Evolutionary conservation across 2,329 filamentous ascomycete genomes (phyloP), one percentile per base, ranked within the genome.

Genomic region (Cordyceps cateniannulata): DNA sequence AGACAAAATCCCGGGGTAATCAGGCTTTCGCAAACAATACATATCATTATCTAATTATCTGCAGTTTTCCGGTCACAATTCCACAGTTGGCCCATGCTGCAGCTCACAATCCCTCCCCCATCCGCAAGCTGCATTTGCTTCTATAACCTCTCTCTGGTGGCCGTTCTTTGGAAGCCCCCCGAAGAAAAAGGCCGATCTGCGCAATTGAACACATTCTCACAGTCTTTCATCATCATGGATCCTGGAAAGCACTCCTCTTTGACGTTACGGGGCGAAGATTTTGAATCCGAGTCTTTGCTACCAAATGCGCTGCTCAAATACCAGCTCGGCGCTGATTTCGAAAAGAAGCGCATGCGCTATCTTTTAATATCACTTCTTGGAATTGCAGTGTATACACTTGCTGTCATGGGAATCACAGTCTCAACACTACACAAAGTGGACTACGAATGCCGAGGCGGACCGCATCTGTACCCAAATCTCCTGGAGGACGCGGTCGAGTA

Each of bases 331-430:
- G 52, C 52, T 16, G 52, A 54, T 22, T 54, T 54, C 22, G 52
- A 54, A 18, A 54, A 54, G 25, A 54, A 54, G 38, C 52, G 52
- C 52, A 54, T 54, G 52, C 52, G 52, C 2, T 54, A 54, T 27
- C 52, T 54, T n/a, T 14, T 54, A 20, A 22, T 54, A 1, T 44
- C 52, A 24, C 38, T 54, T 20, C 24, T 45, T 12, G 38, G 52
- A 22, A 45, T 54, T 29, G 52, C 52, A 12, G 35, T 54, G 22
- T 54, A 54, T 20, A 54, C 52, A 5, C 38, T 54, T 18, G 52
- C 52, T 4, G 40, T 54, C 3, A 54, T 54, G 52, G 52, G 52
- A 18, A 27, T 54, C 18, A 54, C 52, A 42, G 24, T 54, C 3
- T 27, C 52, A 29, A 54, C 52, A 5, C 38, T 54, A 18, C 52